A percentile compares a stretch with the other conserved stretches of the same genome.
phyloP scores from a whole-genome alignment of 108 stramenopile genomes.

The Cyclotella cryptica region DNA sequence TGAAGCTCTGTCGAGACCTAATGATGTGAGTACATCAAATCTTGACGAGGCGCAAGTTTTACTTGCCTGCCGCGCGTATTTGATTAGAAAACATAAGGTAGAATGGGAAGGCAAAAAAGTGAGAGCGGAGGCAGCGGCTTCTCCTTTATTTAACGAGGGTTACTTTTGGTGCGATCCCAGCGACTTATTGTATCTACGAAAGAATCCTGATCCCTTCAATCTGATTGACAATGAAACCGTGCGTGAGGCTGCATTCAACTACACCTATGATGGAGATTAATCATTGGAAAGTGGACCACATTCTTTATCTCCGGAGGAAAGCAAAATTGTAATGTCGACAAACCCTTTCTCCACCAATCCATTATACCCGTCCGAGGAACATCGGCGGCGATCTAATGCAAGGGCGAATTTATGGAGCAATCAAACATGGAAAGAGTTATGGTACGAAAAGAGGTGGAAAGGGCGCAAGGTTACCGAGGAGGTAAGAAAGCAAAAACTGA shows the following conservation, averaged over 20 bases:
- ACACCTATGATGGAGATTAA: slow-evolving; percentile 22
- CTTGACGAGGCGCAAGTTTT: slow-evolving; percentile 57
- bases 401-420: slow-evolving; percentile 65
- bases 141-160: slow-evolving; percentile 41
- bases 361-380: slow-evolving; percentile 46
- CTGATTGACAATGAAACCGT: slow-evolving; percentile 30
- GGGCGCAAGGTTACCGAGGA: slow-evolving; percentile 21
- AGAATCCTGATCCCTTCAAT: slow-evolving; percentile 48
- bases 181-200: slow-evolving; percentile 50
- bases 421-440: slow-evolving; percentile 66
- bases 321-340: slow-evolving; percentile 27
- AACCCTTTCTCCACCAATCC: slow-evolving; percentile 68
- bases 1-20: background rate
- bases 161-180: slow-evolving; percentile 52
- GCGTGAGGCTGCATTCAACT: slow-evolving; percentile 40
- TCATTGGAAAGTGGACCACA: slow-evolving; percentile 28
- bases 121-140: slow-evolving; percentile 38
- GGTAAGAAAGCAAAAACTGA: slow-evolving; percentile 31
- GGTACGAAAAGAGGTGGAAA: slow-evolving; percentile 83
- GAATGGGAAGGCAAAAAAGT: slow-evolving; percentile 69
- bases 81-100: slow-evolving; percentile 65
- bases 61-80: slow-evolving; percentile 75
- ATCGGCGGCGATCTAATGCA: slow-evolving; percentile 57
- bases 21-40: slow-evolving; percentile 12
- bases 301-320: slow-evolving; percentile 23